Evolutionary conservation across 352 stramenopile genomes (phyloP).

Genomic region (Halophytophthora batemanensis): DNA sequence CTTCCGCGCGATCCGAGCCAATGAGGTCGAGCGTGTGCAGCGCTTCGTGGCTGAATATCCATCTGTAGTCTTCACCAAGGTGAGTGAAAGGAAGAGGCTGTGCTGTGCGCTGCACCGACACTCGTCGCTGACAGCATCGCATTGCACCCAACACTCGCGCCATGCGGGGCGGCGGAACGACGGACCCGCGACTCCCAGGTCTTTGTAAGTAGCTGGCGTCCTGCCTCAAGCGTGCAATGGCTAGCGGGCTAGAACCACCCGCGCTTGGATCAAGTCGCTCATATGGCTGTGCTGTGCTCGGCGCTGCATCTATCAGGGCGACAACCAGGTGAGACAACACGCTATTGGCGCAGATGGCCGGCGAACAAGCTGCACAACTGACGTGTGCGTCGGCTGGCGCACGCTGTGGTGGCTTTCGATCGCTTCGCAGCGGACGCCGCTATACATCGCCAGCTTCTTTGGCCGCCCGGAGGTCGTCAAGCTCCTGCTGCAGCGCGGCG

Average conservation of each 20-base stretch:
- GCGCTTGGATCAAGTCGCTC: too few species aligned
- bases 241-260: too few species aligned
- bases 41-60: slow-evolving; percentile 23
- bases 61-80: slow-evolving; percentile 38
- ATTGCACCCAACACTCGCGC: too few species aligned
- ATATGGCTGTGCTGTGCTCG: too few species aligned
- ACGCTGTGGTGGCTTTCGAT: not conserved
- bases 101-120: slow-evolving; percentile 13
- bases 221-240: not conserved
- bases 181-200: too few species aligned
- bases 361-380: too few species aligned
- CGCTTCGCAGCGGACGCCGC: slow-evolving; percentile 43
- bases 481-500: slow-evolving; percentile 44
- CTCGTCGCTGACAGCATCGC: too few species aligned
- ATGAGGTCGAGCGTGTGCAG: slow-evolving; percentile 25
- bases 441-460: slow-evolving; percentile 76
- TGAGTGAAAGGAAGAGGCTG: slow-evolving; percentile 6
- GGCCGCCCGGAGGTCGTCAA: slow-evolving; percentile 44
- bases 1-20: slow-evolving; percentile 38
- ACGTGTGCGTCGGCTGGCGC: not conserved
- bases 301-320: slow-evolving; percentile 18
- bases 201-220: not conserved
- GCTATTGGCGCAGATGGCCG: too few species aligned
- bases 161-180: too few species aligned
- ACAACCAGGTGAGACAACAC: slow-evolving; percentile 13